Evolutionary conservation across 2,329 filamentous ascomycete genomes (phyloP), one percentile per base, ranked within the genome.

Genomic region (Drechslerella dactyloides): DNA sequence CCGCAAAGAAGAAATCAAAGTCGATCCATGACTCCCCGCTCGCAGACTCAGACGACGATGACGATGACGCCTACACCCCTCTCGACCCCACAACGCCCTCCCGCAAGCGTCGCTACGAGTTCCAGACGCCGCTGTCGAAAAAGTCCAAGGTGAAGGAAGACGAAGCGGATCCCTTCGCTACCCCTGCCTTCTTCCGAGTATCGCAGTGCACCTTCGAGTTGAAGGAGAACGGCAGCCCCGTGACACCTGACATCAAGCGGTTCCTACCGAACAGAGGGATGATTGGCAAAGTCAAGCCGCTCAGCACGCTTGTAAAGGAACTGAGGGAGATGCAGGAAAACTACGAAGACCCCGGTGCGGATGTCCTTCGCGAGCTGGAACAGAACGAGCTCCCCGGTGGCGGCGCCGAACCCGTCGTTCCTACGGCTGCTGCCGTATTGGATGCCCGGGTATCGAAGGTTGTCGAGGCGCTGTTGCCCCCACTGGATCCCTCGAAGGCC

Each of bases 51-150:
- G 59, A 63, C 27, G 65, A 60, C 11, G 59, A 62, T 37, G 65
- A 60, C 1, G 66, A 70, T 7, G 59, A 69, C 15, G 21, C 27
- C 13, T 70, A 70, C 27, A 42, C 50, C 23, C 66, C 66, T 27
- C 50, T 70, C 4, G 66, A 70, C 50, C 66, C 66, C 23, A 70
- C 66, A 30, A 70, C 66, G 1, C 66, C 66, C 10, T 70, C 66
- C 11, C 66, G 66, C 8, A 70, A 70, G 37, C 66, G 66, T 2
- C 54, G 66, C 42, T 70, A 70, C 17, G 66, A 70, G 51, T 70
- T 70, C 33, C 66, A 70, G 35, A 70, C 66, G 1, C 66, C 66
- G 1, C 40, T 69, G 7, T 64, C 66, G 7, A 70, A 64, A 60
- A 70, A 64, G 40, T 44, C 55, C 30, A 64, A 48, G n/a, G 8